Evolutionary conservation across 768 basidiomycete species (phyloP).

Genomic region (Calocybe indica): DNA sequence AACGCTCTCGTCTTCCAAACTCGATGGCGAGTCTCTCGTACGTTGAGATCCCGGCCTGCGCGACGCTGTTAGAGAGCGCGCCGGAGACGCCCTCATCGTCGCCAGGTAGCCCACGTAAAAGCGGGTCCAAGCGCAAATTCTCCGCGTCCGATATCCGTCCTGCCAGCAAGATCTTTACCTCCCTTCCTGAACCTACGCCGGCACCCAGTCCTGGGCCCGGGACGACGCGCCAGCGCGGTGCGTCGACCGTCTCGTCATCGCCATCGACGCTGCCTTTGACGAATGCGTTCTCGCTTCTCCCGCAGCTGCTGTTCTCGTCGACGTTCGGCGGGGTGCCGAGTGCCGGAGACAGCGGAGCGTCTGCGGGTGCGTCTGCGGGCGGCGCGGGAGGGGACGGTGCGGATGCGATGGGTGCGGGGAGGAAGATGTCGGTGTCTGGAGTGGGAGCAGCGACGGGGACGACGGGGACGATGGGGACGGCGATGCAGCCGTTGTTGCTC

Average conservation of each 20-base stretch:
- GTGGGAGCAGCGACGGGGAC: constrained; percentile 6
- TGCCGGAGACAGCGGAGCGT: constrained; percentile 1
- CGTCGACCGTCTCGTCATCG: constrained; percentile 15
- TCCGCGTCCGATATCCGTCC: constrained; percentile 34
- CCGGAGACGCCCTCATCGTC: constrained; percentile 5
- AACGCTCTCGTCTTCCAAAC: neutral
- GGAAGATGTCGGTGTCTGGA: neutral
- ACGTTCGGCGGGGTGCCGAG: constrained; percentile 15
- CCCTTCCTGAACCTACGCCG: constrained; percentile 25
- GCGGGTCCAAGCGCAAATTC: constrained; percentile 36
- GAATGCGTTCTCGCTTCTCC: constrained; percentile 22
- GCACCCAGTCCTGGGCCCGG: constrained; percentile 12
- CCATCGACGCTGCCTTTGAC: constrained; percentile 21
- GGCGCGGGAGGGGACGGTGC: too few relatives aligned
- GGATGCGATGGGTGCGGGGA: constrained; percentile 2
- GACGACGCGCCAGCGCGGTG: constrained; percentile 11
- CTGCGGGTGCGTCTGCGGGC: constrained; percentile 12
- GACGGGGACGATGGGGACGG: constrained; percentile 6
- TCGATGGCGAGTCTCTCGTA: constrained; percentile 47
- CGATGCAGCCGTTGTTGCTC: constrained; percentile 32
- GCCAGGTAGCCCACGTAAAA: constrained; percentile 23
- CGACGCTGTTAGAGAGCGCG: constrained; percentile 28
- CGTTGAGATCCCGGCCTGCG: constrained; percentile 34
- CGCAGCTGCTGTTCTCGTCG: constrained; percentile 31
- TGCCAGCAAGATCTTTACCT: constrained; percentile 19